A percentile compares a stretch with the other conserved stretches of the same genome.
phyloP scores from a whole-genome alignment of 2,329 filamentous ascomycete genomes.

The Diaporthe vaccinii region DNA sequence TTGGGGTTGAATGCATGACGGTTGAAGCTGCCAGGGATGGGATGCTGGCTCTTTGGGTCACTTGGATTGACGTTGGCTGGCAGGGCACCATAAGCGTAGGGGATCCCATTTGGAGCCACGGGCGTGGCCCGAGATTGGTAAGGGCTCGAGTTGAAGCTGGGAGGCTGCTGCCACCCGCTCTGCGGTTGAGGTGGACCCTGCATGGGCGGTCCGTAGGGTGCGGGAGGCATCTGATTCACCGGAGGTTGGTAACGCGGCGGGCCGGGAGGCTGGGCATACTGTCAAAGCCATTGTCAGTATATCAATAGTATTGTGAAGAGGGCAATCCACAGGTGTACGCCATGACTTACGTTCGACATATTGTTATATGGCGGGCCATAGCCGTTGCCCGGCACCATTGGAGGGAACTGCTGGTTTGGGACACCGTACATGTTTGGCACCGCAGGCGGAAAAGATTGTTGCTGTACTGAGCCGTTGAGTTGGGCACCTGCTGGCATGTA shows the following conservation, averaged over 20 bases:
- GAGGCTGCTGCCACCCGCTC: slow-evolving; percentile 51
- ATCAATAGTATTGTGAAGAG: not conserved
- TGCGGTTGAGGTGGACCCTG: slow-evolving; percentile 50
- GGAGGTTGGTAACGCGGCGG: slow-evolving; percentile 53
- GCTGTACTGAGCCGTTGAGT: slow-evolving; percentile 47
- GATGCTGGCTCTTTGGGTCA: slow-evolving; percentile 82
- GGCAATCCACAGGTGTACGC: not conserved
- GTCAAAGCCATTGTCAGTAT: slow-evolving; percentile 11
- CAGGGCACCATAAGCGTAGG: slow-evolving; percentile 85
- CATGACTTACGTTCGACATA: slow-evolving; percentile 60
- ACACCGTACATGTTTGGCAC: slow-evolving; percentile 61
- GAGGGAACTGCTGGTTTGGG: slow-evolving; percentile 58
- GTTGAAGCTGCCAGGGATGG: slow-evolving; percentile 82
- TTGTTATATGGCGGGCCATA: slow-evolving; percentile 61
- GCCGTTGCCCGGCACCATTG: slow-evolving; percentile 56
- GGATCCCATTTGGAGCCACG: slow-evolving; percentile 54
- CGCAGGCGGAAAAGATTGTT: slow-evolving; percentile 62
- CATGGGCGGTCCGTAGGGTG: slow-evolving; percentile 51
- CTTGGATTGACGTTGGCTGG: slow-evolving; percentile 78
- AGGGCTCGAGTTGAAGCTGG: slow-evolving; percentile 48
- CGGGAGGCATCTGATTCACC: slow-evolving; percentile 49
- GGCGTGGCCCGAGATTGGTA: slow-evolving; percentile 47
- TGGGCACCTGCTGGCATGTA: slow-evolving; percentile 63
- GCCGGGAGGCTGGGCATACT: slow-evolving; percentile 54
- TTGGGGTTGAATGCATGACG: slow-evolving; percentile 93